A percentile compares a stretch with the other conserved stretches of the same genome.
These are phyloP conservation scores for Epithele typhae DNA, from an alignment of 768 basidiomycete species.

Conservation along the genomic window DNA sequence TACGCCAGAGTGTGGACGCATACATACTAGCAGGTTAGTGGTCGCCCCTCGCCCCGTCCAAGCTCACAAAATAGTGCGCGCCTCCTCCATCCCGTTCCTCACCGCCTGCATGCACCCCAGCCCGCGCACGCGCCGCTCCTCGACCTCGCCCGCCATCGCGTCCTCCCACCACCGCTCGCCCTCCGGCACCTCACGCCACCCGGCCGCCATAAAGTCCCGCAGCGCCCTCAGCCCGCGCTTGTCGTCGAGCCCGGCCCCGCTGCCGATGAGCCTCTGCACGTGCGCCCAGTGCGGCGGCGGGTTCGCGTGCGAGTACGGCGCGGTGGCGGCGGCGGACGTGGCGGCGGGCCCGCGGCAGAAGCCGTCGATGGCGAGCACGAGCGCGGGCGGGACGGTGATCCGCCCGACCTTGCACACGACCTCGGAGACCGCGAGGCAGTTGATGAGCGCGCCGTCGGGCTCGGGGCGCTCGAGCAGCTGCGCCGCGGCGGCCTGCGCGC, in stretches of 20 bases:
- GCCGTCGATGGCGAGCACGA: constrained; percentile 59
- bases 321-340: background rate
- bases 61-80: constrained; percentile 9
- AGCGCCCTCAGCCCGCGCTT: constrained; percentile 31
- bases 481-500: constrained; percentile 1
- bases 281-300: constrained; percentile 47
- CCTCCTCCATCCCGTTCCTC: constrained; percentile 28
- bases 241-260: constrained; percentile 9
- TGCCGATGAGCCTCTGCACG: constrained; percentile 17
- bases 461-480: constrained; percentile 27
- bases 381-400: constrained; percentile 66
- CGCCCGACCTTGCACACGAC: constrained; percentile 67
- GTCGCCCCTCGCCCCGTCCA: too few species aligned
- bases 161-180: constrained; percentile 66
- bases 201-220: constrained; percentile 46
- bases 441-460: constrained; percentile 51
- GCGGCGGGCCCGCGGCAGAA: constrained; percentile 29
- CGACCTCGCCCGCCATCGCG: constrained; percentile 41
- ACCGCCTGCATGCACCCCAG: constrained; percentile 24
- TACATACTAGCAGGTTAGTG: too few species aligned
- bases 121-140: constrained; percentile 24
- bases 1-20: too few species aligned
- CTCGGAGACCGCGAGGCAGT: constrained; percentile 62
- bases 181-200: constrained; percentile 59
- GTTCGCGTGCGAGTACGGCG: constrained; percentile 33